Evolutionary conservation across 2,329 filamentous ascomycete species (phyloP), one percentile per base, ranked within the genome.

Genomic region (Ophiostoma sp.): DNA sequence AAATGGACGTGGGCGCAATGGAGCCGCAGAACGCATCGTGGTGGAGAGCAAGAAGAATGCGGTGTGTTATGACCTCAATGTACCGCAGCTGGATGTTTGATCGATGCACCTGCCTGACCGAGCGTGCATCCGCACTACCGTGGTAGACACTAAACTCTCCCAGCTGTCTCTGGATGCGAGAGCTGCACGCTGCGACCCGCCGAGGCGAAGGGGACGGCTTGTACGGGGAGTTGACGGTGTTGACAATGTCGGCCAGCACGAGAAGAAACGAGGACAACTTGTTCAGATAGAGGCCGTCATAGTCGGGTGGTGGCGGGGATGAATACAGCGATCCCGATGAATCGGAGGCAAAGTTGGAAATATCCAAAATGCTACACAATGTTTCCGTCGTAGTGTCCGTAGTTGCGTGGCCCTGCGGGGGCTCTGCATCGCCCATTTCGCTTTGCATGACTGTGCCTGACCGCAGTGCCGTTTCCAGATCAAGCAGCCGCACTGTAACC

Each of bases 161-260:
- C 3, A 77, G 69, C 6, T 71, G 68, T 4, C 69, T 70, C 8
- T 67, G 69, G 11, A 75, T 57, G 15, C 78, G 71, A 68, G 76
- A 70, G 73, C 82, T 76, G 79, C 80, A 84, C n/a, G 78, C 79
- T 2, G 81, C 72, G 0, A 78, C 77, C 3, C 76, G 80, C 4
- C 78, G 76, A 68, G 80, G 81, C 54, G 80, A 75, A 33, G 76
- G 70, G 1, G 72, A 71, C 36, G 76, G 71, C 65, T 75, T 66
- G 0, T 72, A 70, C 0, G 74, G 72, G 0, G 75, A 74, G 71
- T 77, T 77, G 35, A 73, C 73, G 0, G 70, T 67, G 44, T 73
- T 73, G 44, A 75, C 70, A 11, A 76, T 70, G 20, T 72, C 67
- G 44, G 69, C 60, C 15, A 76, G 69, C 1, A 74, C 27, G 1